These are phyloP conservation scores for Apiotrichum mycotoxinovorans DNA, from an alignment of 1,284 basidiomycete species.

Conservation along the genomic window DNA sequence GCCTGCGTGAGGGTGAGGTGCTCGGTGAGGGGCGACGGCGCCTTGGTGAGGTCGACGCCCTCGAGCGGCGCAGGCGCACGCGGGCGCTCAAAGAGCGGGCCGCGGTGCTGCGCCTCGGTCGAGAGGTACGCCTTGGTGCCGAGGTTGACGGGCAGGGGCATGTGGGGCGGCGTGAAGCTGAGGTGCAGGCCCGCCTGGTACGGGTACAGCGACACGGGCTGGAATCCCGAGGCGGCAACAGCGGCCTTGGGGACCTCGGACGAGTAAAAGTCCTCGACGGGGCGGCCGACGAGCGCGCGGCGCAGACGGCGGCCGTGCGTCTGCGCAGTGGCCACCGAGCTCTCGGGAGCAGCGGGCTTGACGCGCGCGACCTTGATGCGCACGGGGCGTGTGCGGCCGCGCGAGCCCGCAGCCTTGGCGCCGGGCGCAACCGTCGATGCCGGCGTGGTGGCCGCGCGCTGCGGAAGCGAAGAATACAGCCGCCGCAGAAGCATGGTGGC, in stretches of 20 bases:
- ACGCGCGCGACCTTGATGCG: conserved; percentile 9
- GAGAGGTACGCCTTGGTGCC: conserved; percentile 21
- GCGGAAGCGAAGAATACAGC: conserved; percentile 34
- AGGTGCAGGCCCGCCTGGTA: conserved; percentile 28
- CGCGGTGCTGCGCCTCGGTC: background rate
- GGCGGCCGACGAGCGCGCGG: conserved; percentile 11
- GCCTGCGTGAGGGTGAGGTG: conserved; percentile 17
- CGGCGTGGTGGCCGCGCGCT: conserved; percentile 1
- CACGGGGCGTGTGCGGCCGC: conserved; percentile 19
- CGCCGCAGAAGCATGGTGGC: conserved; percentile 33
- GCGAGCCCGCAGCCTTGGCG: conserved; percentile 4
- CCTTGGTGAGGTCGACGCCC: background rate
- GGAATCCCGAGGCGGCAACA: conserved; percentile 2
- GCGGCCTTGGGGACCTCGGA: conserved; percentile 9
- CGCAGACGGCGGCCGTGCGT: conserved; percentile 20
- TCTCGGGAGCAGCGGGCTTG: conserved; percentile 1
- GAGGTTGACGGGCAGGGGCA: conserved; percentile 35
- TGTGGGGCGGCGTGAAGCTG: conserved; percentile 31
- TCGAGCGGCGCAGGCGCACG: conserved; percentile 6
- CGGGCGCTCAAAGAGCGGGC: conserved; percentile 13
- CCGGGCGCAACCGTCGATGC: conserved; percentile 5
- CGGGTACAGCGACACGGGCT: conserved; percentile 16
- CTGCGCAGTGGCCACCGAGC: background rate
- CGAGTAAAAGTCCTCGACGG: conserved; percentile 11
- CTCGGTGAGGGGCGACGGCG: conserved; percentile 11